Evolutionary conservation across 768 basidiomycete genomes (phyloP), one percentile per base, ranked within the genome.

Genomic region (Boletus bicolor): DNA sequence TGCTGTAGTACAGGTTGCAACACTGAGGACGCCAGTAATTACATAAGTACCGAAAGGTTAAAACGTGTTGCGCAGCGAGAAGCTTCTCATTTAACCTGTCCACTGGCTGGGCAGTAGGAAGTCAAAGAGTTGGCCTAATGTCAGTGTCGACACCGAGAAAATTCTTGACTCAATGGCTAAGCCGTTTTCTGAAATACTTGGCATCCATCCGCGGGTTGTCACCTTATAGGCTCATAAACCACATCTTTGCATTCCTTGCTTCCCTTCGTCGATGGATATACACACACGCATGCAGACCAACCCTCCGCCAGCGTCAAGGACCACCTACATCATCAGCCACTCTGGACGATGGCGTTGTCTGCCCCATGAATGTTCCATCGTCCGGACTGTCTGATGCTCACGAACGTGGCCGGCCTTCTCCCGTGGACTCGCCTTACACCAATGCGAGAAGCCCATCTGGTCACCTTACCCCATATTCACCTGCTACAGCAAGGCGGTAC

Each of bases 391-490:
- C 56, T 28, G 44, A 54, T 26, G 32, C 14, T 28, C 24, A 47
- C 4, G 61, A 49, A 34, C 42, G 17, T 38, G 21, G 32, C 35
- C 51, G 35, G 9, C 46, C 37, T 34, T 66, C 67, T 30, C 54
- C 56, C 0, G 42, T 43, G 5, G 67, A 65, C 28, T 38, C 34
- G 21, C 55, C 58, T 14, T 65, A 60, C n/a, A 44, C 36, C 24
- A 53, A 9, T 43, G 28, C 39, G n/a, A 60, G 56, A 37, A 63
- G 64, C 7, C 49, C 51, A 7, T 67, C 65, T 35, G 65, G 59
- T 19, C 66, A 67, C 26, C 59, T 69, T 19, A 5, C 37, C 3
- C 65, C 65, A 8, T 45, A 43, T 41, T 46, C 65, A 17, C 68
- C 54, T 6, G 10, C 44, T 36, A 55, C 52, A 7, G 45, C 54